Evolutionary conservation across 1,139 yeast species (phyloP).

Genomic region (Zygoascus sp.): DNA sequence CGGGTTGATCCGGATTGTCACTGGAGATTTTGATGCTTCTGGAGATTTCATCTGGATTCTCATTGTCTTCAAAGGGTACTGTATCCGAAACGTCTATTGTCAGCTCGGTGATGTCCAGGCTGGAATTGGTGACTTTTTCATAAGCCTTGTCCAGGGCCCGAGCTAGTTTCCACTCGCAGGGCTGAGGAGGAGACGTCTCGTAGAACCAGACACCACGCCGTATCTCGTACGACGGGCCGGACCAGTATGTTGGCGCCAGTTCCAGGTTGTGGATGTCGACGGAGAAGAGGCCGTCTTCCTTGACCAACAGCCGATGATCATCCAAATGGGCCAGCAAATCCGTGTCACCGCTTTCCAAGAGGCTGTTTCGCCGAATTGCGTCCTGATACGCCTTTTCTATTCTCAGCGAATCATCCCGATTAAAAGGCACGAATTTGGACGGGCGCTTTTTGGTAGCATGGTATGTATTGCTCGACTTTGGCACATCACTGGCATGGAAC

Average conservation of each 20-base stretch:
- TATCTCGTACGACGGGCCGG: conserved; percentile 79
- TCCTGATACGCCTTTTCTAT: conserved; percentile 48
- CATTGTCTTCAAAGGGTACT: background rate
- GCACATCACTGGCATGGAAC: conserved; percentile 82
- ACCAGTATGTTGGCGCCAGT: conserved; percentile 77
- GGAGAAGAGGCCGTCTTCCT: conserved; percentile 74
- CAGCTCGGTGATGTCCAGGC: background rate
- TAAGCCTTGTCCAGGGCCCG: conserved; percentile 48
- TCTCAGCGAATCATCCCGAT: conserved; percentile 54
- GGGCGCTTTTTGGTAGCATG: conserved; percentile 34
- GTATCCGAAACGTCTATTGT: conserved; percentile 6
- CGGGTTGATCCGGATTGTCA: conserved; percentile 4
- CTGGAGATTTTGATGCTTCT: background rate
- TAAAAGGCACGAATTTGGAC: conserved; percentile 64
- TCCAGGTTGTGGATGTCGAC: conserved; percentile 57
- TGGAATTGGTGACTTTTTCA: background rate
- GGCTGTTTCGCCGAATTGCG: conserved; percentile 3
- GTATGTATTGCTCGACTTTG: conserved; percentile 58
- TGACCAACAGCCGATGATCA: conserved; percentile 49
- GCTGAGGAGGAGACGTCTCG: conserved; percentile 44
- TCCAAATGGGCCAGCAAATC: background rate
- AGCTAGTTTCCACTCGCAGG: conserved; percentile 51
- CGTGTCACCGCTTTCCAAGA: background rate
- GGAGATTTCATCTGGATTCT: background rate
- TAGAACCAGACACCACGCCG: conserved; percentile 85